These are phyloP conservation scores for Colletotrichum lini DNA, from an alignment of 2,329 filamentous ascomycete species.

Conservation along the genomic window DNA sequence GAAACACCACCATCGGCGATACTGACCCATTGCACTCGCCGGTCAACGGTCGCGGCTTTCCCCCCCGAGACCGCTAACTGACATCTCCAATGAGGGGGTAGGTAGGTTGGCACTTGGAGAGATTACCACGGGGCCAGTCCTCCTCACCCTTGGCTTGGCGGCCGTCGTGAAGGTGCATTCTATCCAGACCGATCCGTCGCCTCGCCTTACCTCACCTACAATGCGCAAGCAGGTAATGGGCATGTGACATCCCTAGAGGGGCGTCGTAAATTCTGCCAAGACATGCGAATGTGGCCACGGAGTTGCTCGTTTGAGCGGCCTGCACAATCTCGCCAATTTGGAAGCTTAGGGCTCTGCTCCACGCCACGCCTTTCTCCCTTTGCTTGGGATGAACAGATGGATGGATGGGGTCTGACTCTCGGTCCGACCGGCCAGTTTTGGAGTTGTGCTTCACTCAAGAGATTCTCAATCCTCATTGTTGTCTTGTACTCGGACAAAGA, in stretches of 20 bases:
- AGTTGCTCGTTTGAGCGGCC: background rate
- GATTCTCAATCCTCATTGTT: too few species aligned
- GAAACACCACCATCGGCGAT: slow-evolving; percentile 11
- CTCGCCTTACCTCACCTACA: background rate
- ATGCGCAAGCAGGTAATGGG: background rate
- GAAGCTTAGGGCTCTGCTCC: background rate
- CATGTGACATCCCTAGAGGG: background rate
- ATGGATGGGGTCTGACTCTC: background rate
- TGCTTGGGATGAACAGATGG: background rate
- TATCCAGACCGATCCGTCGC: background rate
- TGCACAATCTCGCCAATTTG: background rate
- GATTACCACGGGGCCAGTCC: background rate
- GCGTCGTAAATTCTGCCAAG: slow-evolving; percentile 2
- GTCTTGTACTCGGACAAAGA: background rate
- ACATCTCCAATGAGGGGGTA: background rate
- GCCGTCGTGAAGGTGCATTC: background rate
- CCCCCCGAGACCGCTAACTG: background rate
- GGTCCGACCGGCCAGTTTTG: background rate
- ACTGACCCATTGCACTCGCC: background rate
- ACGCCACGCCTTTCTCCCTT: background rate
- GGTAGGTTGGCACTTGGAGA: background rate
- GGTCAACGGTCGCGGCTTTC: background rate
- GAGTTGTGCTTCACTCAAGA: background rate
- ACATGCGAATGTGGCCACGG: background rate
- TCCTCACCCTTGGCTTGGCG: background rate